Base-by-base conservation (phyloP, 352 stramenopile species). In the Phytophthora crassamura region DNA sequence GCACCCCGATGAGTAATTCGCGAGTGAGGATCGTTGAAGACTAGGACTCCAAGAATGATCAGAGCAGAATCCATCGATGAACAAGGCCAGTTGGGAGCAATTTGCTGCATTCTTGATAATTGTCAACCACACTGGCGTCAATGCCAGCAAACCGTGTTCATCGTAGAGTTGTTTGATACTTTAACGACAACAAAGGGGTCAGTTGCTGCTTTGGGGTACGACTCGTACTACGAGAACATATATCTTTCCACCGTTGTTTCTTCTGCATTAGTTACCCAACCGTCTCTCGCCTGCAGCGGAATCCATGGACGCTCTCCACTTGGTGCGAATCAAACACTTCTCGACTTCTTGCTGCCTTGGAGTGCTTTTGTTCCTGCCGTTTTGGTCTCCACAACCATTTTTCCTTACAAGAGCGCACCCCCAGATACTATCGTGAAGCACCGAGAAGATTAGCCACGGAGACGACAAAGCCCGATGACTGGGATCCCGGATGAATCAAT, bases 311-410 rank as follows among this genome's bases (percentile, higher is more conserved):
- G 25, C 25, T 30, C 25, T 30, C 25, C 25, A 30, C 6, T 6
- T 30, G 25, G 0, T 5, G 25, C 25, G 22, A 25, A 25, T 25
- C 22, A 25, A 25, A 3, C 22, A 25, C 22, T 25, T 25, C 22
- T 25, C 22, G 22, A 25, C 22, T 25, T 25, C 22, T 25, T 25
- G 25, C 25, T 30, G 25, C 41, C 18, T 48, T 48, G 15, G 7
- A 22, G n/a, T 4, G 25, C 25, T 30, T 30, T 11, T 14, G 5
- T 28, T 12, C 10, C 41, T 30, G 3, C 42, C 20, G 12, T 30
- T 49, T 40, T 25, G 10, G 32, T 14, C 35, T 50, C 25, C 67
- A 74, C 52, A 72, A 66, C 32, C 39, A n/a, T 18, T 69, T 75
- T 75, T 54, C 6, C 56, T 52, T 45, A 41, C 51, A 41, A 7